These are phyloP conservation scores for Solanum okadae DNA, from an alignment of 257 asterid species.

Conservation along the genomic window DNA sequence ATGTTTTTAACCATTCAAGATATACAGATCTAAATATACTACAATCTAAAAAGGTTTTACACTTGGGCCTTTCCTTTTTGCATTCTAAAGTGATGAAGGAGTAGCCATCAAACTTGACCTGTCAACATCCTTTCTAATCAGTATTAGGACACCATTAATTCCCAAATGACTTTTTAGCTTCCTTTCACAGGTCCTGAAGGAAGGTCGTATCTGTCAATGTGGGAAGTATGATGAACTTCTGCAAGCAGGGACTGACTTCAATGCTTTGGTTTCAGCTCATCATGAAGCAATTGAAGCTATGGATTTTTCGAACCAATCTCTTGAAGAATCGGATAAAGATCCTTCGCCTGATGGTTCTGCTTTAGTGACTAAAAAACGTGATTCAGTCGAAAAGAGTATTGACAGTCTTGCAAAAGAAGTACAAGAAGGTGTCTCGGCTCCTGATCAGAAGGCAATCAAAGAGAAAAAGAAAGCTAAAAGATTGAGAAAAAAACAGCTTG, in stretches of 20 bases:
- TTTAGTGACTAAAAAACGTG: conserved; percentile 40
- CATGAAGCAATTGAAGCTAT: conserved; percentile 97
- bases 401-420: conserved; percentile 45
- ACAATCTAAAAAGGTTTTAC: background rate
- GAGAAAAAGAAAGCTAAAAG: conserved; percentile 92
- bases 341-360: conserved; percentile 46
- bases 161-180: conserved; percentile 6
- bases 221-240: conserved; percentile 93
- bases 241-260: conserved; percentile 94
- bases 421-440: conserved; percentile 53
- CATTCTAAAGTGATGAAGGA: background rate
- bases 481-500: conserved; percentile 82
- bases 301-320: conserved; percentile 56
- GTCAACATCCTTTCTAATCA: background rate
- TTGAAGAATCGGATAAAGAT: conserved; percentile 50
- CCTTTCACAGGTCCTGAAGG: conserved; percentile 73
- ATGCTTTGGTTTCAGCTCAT: conserved; percentile 81
- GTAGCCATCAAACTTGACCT: background rate
- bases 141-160: background rate
- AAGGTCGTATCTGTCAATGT: conserved; percentile 82
- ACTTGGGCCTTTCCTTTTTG: background rate
- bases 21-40: background rate
- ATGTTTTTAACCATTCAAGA: background rate
- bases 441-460: conserved; percentile 68
- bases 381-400: conserved; percentile 45